Conservation (phyloP, 2,329 filamentous ascomycete genomes). For the Botrytis cinerea region DNA sequence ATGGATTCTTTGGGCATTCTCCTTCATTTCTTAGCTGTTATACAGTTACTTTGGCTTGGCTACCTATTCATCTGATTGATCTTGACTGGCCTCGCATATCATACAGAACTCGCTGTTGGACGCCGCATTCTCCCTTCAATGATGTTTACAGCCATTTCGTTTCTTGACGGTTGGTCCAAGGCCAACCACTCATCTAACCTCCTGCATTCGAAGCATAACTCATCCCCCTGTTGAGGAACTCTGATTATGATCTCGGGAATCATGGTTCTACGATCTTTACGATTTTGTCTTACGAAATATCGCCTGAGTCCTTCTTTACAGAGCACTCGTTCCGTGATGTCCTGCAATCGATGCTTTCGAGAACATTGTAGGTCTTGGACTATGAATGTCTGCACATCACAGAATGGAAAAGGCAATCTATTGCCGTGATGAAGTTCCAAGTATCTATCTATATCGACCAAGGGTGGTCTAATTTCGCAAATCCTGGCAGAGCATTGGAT, state of each 20-base stretch:
- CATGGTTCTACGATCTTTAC: background rate
- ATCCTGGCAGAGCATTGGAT: conserved; percentile 6
- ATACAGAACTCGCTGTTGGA: too few species aligned
- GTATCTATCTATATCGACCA: background rate
- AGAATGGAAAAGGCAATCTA: background rate
- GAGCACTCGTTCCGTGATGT: background rate
- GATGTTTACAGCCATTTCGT: background rate
- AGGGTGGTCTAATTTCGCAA: background rate
- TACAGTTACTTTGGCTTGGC: background rate
- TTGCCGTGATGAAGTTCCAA: background rate
- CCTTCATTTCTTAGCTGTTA: background rate
- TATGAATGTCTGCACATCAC: background rate
- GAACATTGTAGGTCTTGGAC: conserved; percentile 11
- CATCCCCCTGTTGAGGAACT: background rate
- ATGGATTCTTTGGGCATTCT: background rate
- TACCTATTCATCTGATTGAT: background rate
- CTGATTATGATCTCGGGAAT: background rate
- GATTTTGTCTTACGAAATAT: background rate
- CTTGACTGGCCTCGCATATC: background rate
- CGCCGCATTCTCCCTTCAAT: background rate
- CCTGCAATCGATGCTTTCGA: conserved; percentile 5
- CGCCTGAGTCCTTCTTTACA: background rate
- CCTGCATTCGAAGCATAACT: background rate
- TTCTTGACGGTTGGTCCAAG: background rate
- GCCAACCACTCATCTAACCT: background rate